Conservation (phyloP, 441 rosid genomes). For the Pelargonium citronellum region DNA sequence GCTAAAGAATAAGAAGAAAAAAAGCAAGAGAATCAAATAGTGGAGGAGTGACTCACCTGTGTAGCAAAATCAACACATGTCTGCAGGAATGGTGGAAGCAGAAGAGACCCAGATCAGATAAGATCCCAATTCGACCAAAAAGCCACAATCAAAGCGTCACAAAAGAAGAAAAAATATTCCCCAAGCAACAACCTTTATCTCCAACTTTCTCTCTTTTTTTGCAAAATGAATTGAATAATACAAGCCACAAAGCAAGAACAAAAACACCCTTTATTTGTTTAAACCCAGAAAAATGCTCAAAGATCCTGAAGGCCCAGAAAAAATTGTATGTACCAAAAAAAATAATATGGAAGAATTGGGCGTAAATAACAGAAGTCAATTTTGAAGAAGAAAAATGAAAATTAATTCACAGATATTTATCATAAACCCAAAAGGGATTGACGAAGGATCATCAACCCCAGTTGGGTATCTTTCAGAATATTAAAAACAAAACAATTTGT, state of each 20-base stretch:
- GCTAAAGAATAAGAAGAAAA: neutral
- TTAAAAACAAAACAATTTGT: neutral
- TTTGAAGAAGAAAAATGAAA: neutral
- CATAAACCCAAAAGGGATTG: conserved; percentile 3
- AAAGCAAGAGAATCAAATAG: conserved; percentile 28
- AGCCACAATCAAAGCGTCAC: conserved; percentile 13
- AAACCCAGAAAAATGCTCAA: neutral
- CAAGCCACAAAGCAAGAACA: neutral
- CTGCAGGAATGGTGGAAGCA: conserved; percentile 30
- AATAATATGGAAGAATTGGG: neutral
- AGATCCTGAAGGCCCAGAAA: neutral
- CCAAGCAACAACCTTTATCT: neutral
- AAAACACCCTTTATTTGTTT: neutral
- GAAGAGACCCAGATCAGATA: conserved; percentile 46
- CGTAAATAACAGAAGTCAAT: neutral
- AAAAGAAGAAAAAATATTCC: neutral
- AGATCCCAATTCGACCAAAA: conserved; percentile 43
- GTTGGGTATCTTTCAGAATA: neutral
- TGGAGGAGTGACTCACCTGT: conserved; percentile 35
- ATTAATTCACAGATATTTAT: neutral
- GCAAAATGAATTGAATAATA: neutral
- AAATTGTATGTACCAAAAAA: neutral
- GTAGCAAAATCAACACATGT: conserved; percentile 25
- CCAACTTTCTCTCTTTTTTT: conserved; percentile 2
- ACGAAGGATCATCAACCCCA: neutral